phyloP scores from a whole-genome alignment of 2,329 filamentous ascomycete species.

The Sordariomycetes sp. region DNA sequence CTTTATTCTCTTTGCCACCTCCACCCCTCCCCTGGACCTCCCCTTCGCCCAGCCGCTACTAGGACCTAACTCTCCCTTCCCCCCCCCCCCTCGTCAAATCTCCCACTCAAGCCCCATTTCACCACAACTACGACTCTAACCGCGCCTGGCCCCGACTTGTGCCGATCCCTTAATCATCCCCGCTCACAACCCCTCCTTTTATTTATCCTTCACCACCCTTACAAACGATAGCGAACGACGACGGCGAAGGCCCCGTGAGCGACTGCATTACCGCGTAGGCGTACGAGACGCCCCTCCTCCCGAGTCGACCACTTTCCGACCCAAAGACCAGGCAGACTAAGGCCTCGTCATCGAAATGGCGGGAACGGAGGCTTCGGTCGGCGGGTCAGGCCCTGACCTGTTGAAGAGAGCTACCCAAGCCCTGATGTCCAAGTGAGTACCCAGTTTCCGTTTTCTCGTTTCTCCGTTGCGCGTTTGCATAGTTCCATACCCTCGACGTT shows the following conservation, averaged over 20 bases:
- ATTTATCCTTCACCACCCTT: not conserved
- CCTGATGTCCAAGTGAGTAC: constrained; percentile 48
- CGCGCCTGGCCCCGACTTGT: not conserved
- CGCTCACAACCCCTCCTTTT: not conserved
- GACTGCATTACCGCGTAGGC: not conserved
- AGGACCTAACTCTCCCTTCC: not conserved
- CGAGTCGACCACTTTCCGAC: not conserved
- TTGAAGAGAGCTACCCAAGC: constrained; percentile 47
- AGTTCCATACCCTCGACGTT: not conserved
- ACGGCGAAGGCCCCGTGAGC: not conserved
- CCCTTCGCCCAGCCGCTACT: constrained; percentile 2
- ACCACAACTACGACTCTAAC: not conserved
- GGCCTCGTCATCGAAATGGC: constrained; percentile 25
- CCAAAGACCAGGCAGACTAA: not conserved
- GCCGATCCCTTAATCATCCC: not conserved
- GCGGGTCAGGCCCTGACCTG: constrained; percentile 38
- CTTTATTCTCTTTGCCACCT: constrained; percentile 5
- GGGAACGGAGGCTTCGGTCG: constrained; percentile 28
- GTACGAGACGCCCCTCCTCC: not conserved
- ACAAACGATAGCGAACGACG: not conserved
- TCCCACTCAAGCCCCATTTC: not conserved
- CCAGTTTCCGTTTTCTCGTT: constrained; percentile 1
- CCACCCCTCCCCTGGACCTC: constrained; percentile 5
- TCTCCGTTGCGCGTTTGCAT: constrained; percentile 1
- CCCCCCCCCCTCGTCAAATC: not conserved